Base-by-base conservation (phyloP, 2,329 filamentous ascomycete species). In the Lecanicillium sp. region DNA sequence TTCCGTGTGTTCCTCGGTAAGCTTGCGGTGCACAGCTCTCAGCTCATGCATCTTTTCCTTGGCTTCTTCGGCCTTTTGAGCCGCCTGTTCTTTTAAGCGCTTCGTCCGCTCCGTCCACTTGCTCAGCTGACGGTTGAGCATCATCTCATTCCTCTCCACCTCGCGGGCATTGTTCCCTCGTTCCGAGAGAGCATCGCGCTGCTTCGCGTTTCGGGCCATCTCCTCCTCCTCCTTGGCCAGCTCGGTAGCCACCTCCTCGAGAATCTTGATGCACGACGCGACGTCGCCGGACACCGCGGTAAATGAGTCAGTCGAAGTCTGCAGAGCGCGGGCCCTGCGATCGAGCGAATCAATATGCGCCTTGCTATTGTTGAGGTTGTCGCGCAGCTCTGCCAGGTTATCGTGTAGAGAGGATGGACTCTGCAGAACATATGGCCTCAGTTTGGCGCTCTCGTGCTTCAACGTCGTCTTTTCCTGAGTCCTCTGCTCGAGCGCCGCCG, bases 281-380 rank as follows among this genome's bases (percentile, higher is more conserved):
- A 98, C 87, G 53, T 98, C 92, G 10, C 83, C 77, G 8, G 82
- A 73, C 1, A 96, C 87, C 0, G 94, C 81, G 4, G 77, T 72
- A 56, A 97, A 97, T 0, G 88, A 90, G 59, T 97, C 90, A 3
- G 81, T 80, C 7, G 87, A 94, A 1, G 90, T 97, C 55, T 97
- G 89, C 17, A 98, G 69, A 0, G 88, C 90, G 44, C 92, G 77
- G n/a, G 85, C 80, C 40, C 90, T 77, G 46, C 87, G 81, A 59
- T 98, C 92, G 32, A 97, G 75, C 2, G 80, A 70, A 54, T 97
- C 90, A 44, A 96, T 94, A 44, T 90, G 84, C 9, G 78, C 68
- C 56, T 90, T 90, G 59, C 96, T 89, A 36, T 72, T 72, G 47
- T 74, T 75, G 37, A 97, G 71, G 34, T 80, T 86, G 53, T 87